Conservation (phyloP, 2,329 filamentous ascomycete genomes). For the Fusarium albosuccineum region DNA sequence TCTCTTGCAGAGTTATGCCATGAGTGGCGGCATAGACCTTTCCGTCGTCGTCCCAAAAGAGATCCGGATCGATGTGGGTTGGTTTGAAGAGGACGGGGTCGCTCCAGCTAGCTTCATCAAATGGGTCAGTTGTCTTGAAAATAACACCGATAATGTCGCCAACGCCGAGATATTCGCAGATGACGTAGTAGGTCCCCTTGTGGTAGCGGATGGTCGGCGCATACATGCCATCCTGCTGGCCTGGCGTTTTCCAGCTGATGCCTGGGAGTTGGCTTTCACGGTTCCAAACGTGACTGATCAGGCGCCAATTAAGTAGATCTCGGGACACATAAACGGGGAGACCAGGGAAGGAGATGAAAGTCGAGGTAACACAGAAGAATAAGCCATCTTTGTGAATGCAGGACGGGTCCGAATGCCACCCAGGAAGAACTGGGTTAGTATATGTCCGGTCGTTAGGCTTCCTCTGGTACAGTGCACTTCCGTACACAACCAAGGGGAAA, state of each 20-base stretch:
- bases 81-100: constrained; percentile 45
- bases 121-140: constrained; percentile 37
- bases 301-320: constrained; percentile 64
- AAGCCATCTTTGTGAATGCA: constrained; percentile 60
- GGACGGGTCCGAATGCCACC: constrained; percentile 63
- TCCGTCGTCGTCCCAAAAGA: constrained; percentile 69
- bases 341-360: constrained; percentile 66
- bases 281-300: constrained; percentile 56
- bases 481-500: neutral
- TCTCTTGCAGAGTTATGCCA: constrained; percentile 46
- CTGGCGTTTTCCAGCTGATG: constrained; percentile 45
- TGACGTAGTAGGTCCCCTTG: constrained; percentile 58
- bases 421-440: constrained; percentile 62
- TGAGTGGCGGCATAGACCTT: constrained; percentile 61
- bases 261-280: constrained; percentile 58
- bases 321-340: constrained; percentile 66
- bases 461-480: neutral
- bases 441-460: neutral
- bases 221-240: constrained; percentile 58
- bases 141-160: constrained; percentile 27
- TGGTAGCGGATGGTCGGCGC: constrained; percentile 61
- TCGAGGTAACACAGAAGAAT: constrained; percentile 66
- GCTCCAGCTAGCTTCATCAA: constrained; percentile 41
- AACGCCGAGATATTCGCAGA: constrained; percentile 28
- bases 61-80: constrained; percentile 57